These are phyloP conservation scores for Paracamarosporium sp. DNA, from an alignment of 2,329 filamentous ascomycete species.

Conservation along the genomic window DNA sequence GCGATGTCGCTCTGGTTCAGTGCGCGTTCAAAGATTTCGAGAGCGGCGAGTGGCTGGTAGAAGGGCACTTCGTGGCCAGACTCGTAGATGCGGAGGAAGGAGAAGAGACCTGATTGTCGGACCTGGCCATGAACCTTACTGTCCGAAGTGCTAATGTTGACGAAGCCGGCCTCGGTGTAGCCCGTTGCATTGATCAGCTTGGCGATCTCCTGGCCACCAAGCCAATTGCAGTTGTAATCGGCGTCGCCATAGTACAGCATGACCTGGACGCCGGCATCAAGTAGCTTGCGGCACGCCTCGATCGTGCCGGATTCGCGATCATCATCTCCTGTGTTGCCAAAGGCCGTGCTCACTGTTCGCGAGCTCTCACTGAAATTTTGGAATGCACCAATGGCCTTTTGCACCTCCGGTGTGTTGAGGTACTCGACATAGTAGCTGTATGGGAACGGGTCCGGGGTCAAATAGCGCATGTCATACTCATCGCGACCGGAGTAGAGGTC, in stretches of 20 bases:
- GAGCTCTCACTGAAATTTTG: constrained; percentile 63
- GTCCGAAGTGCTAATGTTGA: constrained; percentile 54
- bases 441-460: constrained; percentile 64
- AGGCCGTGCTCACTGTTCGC: constrained; percentile 53
- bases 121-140: constrained; percentile 60
- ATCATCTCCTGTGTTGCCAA: constrained; percentile 58
- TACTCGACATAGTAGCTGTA: constrained; percentile 63
- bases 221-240: constrained; percentile 57
- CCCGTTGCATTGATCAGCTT: constrained; percentile 50
- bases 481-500: constrained; percentile 61
- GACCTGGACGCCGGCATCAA: constrained; percentile 50
- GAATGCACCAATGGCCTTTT: constrained; percentile 65
- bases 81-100: constrained; percentile 59
- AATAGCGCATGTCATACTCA: constrained; percentile 66
- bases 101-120: constrained; percentile 59
- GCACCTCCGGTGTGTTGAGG: constrained; percentile 62
- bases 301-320: constrained; percentile 53
- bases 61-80: constrained; percentile 60
- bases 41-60: constrained; percentile 59
- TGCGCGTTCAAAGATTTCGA: constrained; percentile 59
- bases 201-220: constrained; percentile 52
- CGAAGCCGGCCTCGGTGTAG: constrained; percentile 55
- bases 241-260: constrained; percentile 57
- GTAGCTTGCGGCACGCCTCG: constrained; percentile 48
- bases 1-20: constrained; percentile 58